A percentile compares a stretch with the other conserved stretches of the same genome.
Evolutionary conservation across 345 rosid species (phyloP).

Genomic region (Bruguiera parviflora): DNA sequence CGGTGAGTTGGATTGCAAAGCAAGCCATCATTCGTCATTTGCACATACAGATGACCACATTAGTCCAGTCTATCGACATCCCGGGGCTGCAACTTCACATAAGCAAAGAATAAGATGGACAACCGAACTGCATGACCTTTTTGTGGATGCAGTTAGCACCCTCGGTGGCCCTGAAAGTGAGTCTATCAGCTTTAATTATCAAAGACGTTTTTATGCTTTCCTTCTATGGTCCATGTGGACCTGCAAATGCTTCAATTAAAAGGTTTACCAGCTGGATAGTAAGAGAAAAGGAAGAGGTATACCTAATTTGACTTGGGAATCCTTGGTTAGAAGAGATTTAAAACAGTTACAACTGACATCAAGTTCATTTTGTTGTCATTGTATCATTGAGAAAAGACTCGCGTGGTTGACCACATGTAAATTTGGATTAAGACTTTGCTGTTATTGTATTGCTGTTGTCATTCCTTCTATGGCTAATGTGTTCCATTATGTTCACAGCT

Average conservation of each 20-base stretch:
- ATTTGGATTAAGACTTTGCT: no score
- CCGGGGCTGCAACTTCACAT: constrained; percentile 12
- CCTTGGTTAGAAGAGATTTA: no score
- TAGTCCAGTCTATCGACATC: constrained; percentile 1
- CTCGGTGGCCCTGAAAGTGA: constrained; percentile 40
- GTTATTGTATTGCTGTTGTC: no score
- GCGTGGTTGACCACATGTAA: no score
- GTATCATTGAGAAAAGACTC: no score
- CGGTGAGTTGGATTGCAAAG: constrained; percentile 8
- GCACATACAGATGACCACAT: not conserved
- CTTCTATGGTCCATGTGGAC: not conserved
- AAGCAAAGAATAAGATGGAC: constrained; percentile 42
- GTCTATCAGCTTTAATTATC: not conserved
- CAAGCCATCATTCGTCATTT: not conserved
- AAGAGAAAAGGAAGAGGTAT: no score
- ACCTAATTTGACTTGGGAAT: no score
- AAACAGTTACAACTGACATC: no score
- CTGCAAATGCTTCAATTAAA: no score
- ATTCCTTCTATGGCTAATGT: no score
- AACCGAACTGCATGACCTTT: constrained; percentile 35
- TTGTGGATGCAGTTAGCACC: constrained; percentile 27
- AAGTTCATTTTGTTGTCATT: no score
- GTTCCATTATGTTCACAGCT: constrained; percentile 10
- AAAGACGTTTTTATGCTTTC: not conserved
- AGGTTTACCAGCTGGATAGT: no score